Base-by-base conservation (phyloP, 345 rosid genomes). In the Pistacia vera region DNA sequence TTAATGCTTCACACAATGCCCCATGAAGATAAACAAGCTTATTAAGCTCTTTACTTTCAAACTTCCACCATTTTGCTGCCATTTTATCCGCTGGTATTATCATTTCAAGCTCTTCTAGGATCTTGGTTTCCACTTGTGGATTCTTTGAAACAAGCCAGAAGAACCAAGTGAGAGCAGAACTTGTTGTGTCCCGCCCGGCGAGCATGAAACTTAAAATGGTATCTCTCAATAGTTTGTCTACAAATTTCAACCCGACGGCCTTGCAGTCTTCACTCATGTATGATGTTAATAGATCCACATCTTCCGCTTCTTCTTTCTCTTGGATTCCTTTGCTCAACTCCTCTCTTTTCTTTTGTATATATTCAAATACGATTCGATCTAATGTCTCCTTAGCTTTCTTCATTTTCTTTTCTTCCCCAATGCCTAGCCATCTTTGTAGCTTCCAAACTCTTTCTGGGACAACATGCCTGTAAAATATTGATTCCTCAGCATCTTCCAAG, bases 161-260 rank as follows among this genome's bases (percentile, higher is more conserved):
- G 72, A 90, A 77, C 91, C 91, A 89, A 20, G 84, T 66, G 58
- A 90, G 77, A 5, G 86, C 81, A 9, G 80, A 81, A 22, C 82
- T 75, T 14, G 74, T 67, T 9, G 84, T 83, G 81, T 86, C 93
- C 52, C 90, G 64, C n/a, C 95, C 91, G 8, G 91, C 93, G 57
- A 85, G 20, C 84, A 89, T 63, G 79, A 91, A 80, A 68, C 75
- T 86, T 65, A 87, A 22, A 58, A 89, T 38, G 20, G 81, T 89
- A 78, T 89, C 95, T 75, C 87, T 86, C 4, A 91, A 51, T 75
- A 86, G 89, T 59, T 81, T 77, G n/a, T 86, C 85, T 12, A 76
- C 84, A 60, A 66, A 68, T 3, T 81, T 74, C 25, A 79, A 38
- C 17, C 77, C 65, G 10, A 38, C 75, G 59, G n/a, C 48, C 4